These are phyloP conservation scores for Schoenoplectus tabernaemontani DNA, from an alignment of 202 grass and related monocot genomes.

Conservation along the genomic window DNA sequence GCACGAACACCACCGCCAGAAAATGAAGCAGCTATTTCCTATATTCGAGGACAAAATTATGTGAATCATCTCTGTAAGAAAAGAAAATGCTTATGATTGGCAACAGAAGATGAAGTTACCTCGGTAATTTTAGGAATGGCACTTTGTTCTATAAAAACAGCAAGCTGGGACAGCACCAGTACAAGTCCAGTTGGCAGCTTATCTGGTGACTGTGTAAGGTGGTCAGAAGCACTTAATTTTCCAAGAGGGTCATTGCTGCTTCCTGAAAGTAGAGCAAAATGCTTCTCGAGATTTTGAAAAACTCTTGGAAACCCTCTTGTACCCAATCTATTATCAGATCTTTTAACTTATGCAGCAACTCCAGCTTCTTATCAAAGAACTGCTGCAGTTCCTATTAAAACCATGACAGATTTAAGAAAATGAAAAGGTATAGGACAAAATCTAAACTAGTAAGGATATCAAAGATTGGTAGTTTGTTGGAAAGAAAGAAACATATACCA, in stretches of 20 bases:
- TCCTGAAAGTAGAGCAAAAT: conserved; percentile 87
- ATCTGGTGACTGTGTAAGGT: conserved; percentile 42
- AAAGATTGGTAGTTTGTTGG: background rate
- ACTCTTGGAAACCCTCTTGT: conserved; percentile 99
- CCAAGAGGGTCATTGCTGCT: conserved; percentile 37
- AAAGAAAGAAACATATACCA: conserved; percentile 49
- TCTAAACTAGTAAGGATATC: background rate
- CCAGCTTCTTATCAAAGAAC: conserved; percentile 76
- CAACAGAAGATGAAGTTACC: conserved; percentile 38
- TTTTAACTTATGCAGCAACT: conserved; percentile 72
- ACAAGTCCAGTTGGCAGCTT: conserved; percentile 63
- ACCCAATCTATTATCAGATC: conserved; percentile 97
- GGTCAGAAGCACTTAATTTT: conserved; percentile 29
- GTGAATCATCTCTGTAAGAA: conserved; percentile 1
- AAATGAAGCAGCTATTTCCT: conserved; percentile 91
- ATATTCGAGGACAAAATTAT: conserved; percentile 20
- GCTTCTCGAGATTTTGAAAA: conserved; percentile 82
- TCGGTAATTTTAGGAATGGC: conserved; percentile 88
- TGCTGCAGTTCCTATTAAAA: conserved; percentile 67
- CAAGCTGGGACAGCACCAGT: conserved; percentile 82
- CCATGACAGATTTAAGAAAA: background rate
- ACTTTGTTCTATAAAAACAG: conserved; percentile 85
- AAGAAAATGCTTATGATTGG: conserved; percentile 1
- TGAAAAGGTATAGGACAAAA: background rate
- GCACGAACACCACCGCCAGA: conserved; percentile 69